phyloP scores from a whole-genome alignment of 768 basidiomycete species.

The Agrocybe chaxingu region DNA sequence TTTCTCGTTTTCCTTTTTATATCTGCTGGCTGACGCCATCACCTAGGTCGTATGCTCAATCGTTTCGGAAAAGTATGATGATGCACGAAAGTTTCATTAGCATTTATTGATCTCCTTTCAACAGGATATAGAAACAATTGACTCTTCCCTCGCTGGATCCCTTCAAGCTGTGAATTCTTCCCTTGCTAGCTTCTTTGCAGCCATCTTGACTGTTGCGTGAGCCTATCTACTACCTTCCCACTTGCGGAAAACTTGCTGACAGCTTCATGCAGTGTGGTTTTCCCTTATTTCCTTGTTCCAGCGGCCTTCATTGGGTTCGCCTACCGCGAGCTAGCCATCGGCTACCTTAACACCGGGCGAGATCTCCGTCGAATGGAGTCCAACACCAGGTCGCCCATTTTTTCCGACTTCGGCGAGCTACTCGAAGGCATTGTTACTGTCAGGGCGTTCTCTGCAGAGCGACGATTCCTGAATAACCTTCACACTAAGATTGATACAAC shows the following conservation, averaged over 20 bases:
- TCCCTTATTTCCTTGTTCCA: conserved; percentile 82
- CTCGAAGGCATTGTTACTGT: conserved; percentile 92
- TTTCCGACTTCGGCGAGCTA: conserved; percentile 78
- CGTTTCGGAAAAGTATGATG: conserved; percentile 65
- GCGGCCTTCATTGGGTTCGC: conserved; percentile 69
- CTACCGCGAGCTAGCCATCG: conserved; percentile 68
- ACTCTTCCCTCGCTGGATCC: conserved; percentile 63
- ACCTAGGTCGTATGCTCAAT: conserved; percentile 76
- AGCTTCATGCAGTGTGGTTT: conserved; percentile 49
- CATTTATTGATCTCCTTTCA: not conserved
- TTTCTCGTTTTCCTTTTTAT: not conserved
- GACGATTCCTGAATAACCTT: conserved; percentile 70
- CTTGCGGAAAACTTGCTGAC: conserved; percentile 1
- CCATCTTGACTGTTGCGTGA: conserved; percentile 69
- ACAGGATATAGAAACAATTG: conserved; percentile 84
- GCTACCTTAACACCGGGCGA: conserved; percentile 76
- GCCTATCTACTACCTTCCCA: conserved; percentile 18
- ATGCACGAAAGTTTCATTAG: conserved; percentile 1
- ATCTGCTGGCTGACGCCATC: not conserved
- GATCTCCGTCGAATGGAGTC: conserved; percentile 91
- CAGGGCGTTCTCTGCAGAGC: conserved; percentile 84
- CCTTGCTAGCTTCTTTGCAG: conserved; percentile 72
- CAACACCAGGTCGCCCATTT: conserved; percentile 81
- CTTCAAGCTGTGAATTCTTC: conserved; percentile 77
- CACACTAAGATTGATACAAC: conserved; percentile 74